A percentile compares a stretch with the other conserved stretches of the same genome.
These are phyloP conservation scores for Populus tremula DNA, from an alignment of 345 rosid species.

Conservation along the genomic window DNA sequence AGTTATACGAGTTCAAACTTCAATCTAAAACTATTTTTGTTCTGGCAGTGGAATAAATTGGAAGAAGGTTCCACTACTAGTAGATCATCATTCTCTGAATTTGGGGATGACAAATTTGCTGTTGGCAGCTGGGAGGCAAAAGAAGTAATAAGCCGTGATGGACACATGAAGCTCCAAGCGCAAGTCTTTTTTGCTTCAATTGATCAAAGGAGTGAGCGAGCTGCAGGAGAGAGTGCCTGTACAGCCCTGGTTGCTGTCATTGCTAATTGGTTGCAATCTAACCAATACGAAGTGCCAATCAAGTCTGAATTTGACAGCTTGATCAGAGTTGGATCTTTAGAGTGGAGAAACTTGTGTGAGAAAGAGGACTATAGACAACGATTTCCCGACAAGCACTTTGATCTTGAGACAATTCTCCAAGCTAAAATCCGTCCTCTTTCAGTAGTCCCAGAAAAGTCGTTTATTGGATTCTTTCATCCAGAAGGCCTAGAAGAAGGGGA, in stretches of 20 bases:
- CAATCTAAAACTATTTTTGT: slow-evolving; percentile 8
- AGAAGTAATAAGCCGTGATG: slow-evolving; percentile 60
- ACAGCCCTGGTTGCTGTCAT: slow-evolving; percentile 64
- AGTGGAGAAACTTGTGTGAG: slow-evolving; percentile 68
- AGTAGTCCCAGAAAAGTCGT: slow-evolving; percentile 46
- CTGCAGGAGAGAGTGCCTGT: slow-evolving; percentile 78
- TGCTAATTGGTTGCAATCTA: slow-evolving; percentile 62
- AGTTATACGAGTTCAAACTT: background rate
- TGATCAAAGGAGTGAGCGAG: slow-evolving; percentile 66
- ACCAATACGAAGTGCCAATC: slow-evolving; percentile 47
- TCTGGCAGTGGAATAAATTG: slow-evolving; percentile 39
- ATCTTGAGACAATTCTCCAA: slow-evolving; percentile 59
- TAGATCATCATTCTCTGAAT: slow-evolving; percentile 47
- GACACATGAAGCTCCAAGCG: slow-evolving; percentile 50
- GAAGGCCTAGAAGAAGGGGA: slow-evolving; percentile 48
- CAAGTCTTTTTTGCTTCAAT: slow-evolving; percentile 66
- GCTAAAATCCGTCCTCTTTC: slow-evolving; percentile 50
- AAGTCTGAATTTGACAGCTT: slow-evolving; percentile 61
- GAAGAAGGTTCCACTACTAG: slow-evolving; percentile 43
- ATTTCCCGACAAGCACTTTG: slow-evolving; percentile 74
- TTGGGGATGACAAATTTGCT: slow-evolving; percentile 55
- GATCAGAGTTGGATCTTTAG: slow-evolving; percentile 62
- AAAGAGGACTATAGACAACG: slow-evolving; percentile 37
- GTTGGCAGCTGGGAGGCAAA: slow-evolving; percentile 64
- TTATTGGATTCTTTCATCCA: slow-evolving; percentile 63